Evolutionary conservation across 306 rosid species (phyloP), one percentile per base, ranked within the genome.

Genomic region (Acacia melanoxylon): DNA sequence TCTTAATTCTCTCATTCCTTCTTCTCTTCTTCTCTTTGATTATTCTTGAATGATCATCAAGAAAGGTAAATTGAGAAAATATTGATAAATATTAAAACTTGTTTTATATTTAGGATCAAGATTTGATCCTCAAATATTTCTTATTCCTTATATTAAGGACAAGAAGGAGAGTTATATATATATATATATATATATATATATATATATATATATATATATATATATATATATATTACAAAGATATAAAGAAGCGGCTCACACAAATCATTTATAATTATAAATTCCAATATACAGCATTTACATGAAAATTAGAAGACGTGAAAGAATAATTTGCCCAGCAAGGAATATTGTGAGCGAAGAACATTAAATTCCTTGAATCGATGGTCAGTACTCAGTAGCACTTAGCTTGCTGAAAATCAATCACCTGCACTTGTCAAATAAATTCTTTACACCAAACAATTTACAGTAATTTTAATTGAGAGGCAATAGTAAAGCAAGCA

Each of bases 261-360:
- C 95, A 86, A 86, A 91, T 90, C 62, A 88, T 75, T 81, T 83
- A 85, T 79, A 84, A 85, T 79, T 72, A 76, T 78, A 85, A 86
- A 86, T 87, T 86, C 83, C 83, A 86, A 92, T 94, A 82, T 92
- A 92, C 98, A 94, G 68, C 83, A 91, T 94, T 85, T 92, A 94
- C 98, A 94, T 27, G 83, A 82, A 83, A 83, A 85, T 78, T 83
- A 86, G 88, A 83, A 85, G 88, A 83, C 85, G 75, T 80, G 72
- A 86, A 89, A 83, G 83, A 89, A 87, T 86, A 80, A 80, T 83
- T 83, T 83, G 86, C 85, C 87, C 68, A 75, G 75, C 85, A 81
- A 81, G 86, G 84, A 78, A 79, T 80, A 66, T 78, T 81, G 84
- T 77, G 84, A 78, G 80, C 78, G 82, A 87, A 83, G 76, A 87